These are phyloP conservation scores for Hypoxylon sp. DNA, from an alignment of 2,329 filamentous ascomycete species.

Conservation along the genomic window DNA sequence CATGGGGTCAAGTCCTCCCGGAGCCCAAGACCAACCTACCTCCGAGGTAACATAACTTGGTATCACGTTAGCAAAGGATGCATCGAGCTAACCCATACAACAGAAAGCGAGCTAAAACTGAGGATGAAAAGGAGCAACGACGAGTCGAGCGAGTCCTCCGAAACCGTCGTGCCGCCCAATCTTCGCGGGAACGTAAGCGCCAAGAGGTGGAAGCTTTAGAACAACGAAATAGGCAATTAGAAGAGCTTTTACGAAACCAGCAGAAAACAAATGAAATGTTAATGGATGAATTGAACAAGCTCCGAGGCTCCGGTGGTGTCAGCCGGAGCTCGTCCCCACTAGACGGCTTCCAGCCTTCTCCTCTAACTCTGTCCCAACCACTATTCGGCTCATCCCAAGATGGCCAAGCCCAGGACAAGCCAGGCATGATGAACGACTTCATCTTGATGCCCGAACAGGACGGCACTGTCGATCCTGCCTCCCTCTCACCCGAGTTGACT, in stretches of 20 bases:
- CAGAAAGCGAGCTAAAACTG: slow-evolving; percentile 97
- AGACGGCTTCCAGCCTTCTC: slow-evolving; percentile 60
- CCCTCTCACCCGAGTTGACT: slow-evolving; percentile 69
- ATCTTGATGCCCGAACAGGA: slow-evolving; percentile 58
- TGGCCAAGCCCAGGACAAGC: slow-evolving; percentile 48
- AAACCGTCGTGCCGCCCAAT: slow-evolving; percentile 95
- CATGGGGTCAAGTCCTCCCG: slow-evolving; percentile 97
- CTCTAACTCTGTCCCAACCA: slow-evolving; percentile 70
- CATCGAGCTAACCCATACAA: slow-evolving; percentile 41
- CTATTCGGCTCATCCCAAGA: slow-evolving; percentile 63
- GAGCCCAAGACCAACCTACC: slow-evolving; percentile 97
- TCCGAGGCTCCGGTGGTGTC: slow-evolving; percentile 60
- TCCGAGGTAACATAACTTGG: slow-evolving; percentile 73
- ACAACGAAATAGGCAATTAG: slow-evolving; percentile 77
- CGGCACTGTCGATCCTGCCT: slow-evolving; percentile 71
- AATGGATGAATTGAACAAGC: slow-evolving; percentile 64
- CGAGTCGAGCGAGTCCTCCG: slow-evolving; percentile 97
- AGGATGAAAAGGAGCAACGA: slow-evolving; percentile 98
- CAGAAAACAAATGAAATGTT: slow-evolving; percentile 66
- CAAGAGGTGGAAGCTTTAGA: slow-evolving; percentile 89
- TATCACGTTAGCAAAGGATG: slow-evolving; percentile 31
- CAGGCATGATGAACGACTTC: slow-evolving; percentile 59
- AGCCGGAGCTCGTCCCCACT: slow-evolving; percentile 59
- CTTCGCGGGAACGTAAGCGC: slow-evolving; percentile 93
- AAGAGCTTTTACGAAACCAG: slow-evolving; percentile 71